These are phyloP conservation scores for Globisporangium sylvaticum DNA, from an alignment of 352 stramenopile species.

Conservation along the genomic window DNA sequence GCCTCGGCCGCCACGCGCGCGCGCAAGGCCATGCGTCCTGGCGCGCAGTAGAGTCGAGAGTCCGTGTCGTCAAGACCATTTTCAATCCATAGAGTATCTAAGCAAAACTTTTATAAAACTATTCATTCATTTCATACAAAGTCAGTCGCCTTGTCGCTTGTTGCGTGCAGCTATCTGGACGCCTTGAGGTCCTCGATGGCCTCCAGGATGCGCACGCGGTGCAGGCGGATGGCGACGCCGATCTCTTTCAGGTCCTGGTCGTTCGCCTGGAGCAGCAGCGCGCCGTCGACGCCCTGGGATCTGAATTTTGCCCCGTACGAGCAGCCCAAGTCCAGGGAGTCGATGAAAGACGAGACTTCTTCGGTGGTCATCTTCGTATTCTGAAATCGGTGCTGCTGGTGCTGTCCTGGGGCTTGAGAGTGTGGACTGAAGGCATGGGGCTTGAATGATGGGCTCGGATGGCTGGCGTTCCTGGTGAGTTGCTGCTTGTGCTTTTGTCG, in stretches of 20 bases:
- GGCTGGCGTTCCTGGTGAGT: background rate
- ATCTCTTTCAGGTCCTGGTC: constrained; percentile 64
- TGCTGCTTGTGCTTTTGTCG: constrained; percentile 17
- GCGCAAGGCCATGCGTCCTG: constrained; percentile 58
- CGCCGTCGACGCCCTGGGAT: constrained; percentile 57
- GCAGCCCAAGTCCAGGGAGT: constrained; percentile 40
- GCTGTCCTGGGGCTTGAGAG: background rate
- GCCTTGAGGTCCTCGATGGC: constrained; percentile 13
- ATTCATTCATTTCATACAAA: background rate
- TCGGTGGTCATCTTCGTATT: constrained; percentile 43
- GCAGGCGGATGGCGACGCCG: constrained; percentile 57
- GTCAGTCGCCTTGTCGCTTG: background rate
- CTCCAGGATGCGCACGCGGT: constrained; percentile 69
- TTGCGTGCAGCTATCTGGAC: background rate
- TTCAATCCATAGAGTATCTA: constrained; percentile 13
- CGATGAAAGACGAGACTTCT: constrained; percentile 49
- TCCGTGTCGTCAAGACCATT: background rate
- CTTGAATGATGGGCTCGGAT: background rate
- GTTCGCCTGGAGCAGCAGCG: constrained; percentile 47
- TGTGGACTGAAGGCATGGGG: background rate
- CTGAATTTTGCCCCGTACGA: constrained; percentile 32
- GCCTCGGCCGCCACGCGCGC: constrained; percentile 51
- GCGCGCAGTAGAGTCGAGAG: constrained; percentile 37
- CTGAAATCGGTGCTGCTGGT: no score
- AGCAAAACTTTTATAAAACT: background rate